Evolutionary conservation across 805 yeast genomes (phyloP).

Genomic region (Pichia thaimueangensis): DNA sequence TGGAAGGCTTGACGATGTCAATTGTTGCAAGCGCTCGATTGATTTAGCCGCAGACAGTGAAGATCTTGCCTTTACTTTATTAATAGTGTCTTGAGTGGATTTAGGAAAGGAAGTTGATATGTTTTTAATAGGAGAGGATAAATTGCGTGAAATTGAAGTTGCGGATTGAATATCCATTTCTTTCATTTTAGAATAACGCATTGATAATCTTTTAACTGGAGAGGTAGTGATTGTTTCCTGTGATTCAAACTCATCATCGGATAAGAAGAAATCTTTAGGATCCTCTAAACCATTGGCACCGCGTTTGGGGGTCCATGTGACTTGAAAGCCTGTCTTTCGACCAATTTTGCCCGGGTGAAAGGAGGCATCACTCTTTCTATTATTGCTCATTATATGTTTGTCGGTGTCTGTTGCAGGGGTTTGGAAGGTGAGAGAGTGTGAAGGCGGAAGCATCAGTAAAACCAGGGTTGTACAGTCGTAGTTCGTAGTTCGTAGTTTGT

Average conservation of each 20-base stretch:
- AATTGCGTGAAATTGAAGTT: neutral
- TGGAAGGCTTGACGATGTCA: too few relatives aligned
- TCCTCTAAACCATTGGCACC: constrained; percentile 65
- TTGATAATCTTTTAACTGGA: constrained; percentile 12
- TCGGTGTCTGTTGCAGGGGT: too few relatives aligned
- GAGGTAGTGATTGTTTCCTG: constrained; percentile 10
- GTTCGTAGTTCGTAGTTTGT: too few relatives aligned
- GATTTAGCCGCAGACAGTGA: too few relatives aligned
- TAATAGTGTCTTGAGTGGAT: too few relatives aligned
- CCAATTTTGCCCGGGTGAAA: constrained; percentile 49
- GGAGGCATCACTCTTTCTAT: constrained; percentile 33
- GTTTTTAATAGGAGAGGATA: neutral
- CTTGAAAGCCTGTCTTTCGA: constrained; percentile 55
- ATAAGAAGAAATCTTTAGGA: constrained; percentile 55
- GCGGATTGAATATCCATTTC: neutral
- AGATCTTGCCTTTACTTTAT: too few relatives aligned
- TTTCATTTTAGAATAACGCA: constrained; percentile 3
- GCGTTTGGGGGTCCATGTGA: constrained; percentile 34
- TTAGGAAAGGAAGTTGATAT: too few relatives aligned
- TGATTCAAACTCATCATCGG: constrained; percentile 39
- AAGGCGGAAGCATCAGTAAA: neutral
- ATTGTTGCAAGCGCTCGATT: too few relatives aligned
- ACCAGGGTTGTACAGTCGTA: too few relatives aligned
- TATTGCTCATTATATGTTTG: too few relatives aligned
- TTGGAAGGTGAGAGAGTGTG: too few relatives aligned